Evolutionary conservation across 2,329 filamentous ascomycete genomes (phyloP).

Genomic region (Trichoderma sp.): DNA sequence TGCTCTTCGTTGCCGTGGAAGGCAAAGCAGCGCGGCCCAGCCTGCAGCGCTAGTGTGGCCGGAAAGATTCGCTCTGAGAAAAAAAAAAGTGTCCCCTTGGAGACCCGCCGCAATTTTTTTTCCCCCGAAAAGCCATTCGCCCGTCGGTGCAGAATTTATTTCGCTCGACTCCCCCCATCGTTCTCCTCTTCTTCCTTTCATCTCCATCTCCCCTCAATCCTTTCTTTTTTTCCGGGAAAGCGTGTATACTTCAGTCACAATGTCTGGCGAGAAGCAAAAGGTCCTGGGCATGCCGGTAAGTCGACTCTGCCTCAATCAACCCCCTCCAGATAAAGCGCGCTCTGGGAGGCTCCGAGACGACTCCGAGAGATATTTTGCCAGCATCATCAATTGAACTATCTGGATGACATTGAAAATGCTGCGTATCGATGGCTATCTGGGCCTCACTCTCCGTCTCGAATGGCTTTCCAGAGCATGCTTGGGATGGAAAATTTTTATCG

Average conservation of each 20-base stretch:
- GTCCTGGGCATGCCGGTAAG: slow-evolving; percentile 72
- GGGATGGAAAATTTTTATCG: slow-evolving; percentile 23
- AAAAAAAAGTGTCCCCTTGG: slow-evolving; percentile 53
- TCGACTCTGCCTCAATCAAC: slow-evolving; percentile 39
- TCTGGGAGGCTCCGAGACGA: slow-evolving; percentile 15
- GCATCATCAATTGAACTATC: slow-evolving; percentile 33
- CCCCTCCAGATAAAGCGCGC: slow-evolving; percentile 34
- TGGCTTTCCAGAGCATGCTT: background rate
- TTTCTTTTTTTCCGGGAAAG: slow-evolving; percentile 54
- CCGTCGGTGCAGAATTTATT: slow-evolving; percentile 52
- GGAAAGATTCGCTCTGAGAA: slow-evolving; percentile 39
- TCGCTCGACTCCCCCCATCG: slow-evolving; percentile 47
- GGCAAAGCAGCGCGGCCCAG: slow-evolving; percentile 27
- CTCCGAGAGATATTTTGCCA: slow-evolving; percentile 17
- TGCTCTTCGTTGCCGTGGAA: slow-evolving; percentile 40
- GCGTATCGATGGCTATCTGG: background rate
- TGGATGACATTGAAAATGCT: slow-evolving; percentile 8
- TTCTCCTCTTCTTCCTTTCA: slow-evolving; percentile 50
- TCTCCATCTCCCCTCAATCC: slow-evolving; percentile 65
- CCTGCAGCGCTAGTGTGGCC: slow-evolving; percentile 41
- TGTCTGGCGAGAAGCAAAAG: slow-evolving; percentile 60
- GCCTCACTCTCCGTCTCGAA: background rate
- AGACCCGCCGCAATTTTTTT: slow-evolving; percentile 58
- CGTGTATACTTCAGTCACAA: slow-evolving; percentile 51
- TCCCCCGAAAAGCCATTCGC: slow-evolving; percentile 49